Percentiles rank a stretch among this genome's conserved stretches.
Evolutionary conservation across 1,284 basidiomycete genomes (phyloP).

Genomic region (Boletus sp.): DNA sequence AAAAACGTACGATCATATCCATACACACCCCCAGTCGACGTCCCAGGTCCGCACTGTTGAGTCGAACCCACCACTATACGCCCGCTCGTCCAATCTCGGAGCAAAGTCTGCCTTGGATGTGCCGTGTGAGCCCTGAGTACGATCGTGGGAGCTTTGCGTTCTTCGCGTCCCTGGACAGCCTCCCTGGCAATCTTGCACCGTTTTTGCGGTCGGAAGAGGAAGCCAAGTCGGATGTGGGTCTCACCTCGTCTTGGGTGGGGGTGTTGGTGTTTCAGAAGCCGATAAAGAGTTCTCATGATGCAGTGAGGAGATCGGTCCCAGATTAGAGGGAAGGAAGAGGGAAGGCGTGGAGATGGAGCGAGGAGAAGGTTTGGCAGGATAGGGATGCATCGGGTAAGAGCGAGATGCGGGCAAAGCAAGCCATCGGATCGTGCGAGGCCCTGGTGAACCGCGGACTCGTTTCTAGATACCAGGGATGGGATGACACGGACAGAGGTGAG

Average conservation of each 20-base stretch:
- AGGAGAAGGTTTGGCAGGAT: constrained; percentile 34
- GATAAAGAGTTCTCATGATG: constrained; percentile 42
- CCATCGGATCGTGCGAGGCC: constrained; percentile 81
- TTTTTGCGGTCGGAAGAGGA: constrained; percentile 53
- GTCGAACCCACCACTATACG: constrained; percentile 73
- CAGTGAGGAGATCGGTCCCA: constrained; percentile 45
- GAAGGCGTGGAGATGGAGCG: constrained; percentile 81
- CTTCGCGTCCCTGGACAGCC: constrained; percentile 26
- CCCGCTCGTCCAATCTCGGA: constrained; percentile 33
- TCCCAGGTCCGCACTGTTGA: constrained; percentile 65
- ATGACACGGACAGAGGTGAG: constrained; percentile 61
- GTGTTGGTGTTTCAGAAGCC: constrained; percentile 74
- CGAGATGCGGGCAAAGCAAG: constrained; percentile 58
- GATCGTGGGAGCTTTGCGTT: too few relatives aligned
- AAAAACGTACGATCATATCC: constrained; percentile 51
- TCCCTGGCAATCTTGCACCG: constrained; percentile 44
- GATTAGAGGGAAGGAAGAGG: constrained; percentile 63
- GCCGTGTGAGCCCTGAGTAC: too few relatives aligned
- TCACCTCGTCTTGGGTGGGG: constrained; percentile 62
- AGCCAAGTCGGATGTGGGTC: constrained; percentile 21
- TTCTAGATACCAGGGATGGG: constrained; percentile 6
- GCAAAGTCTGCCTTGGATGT: constrained; percentile 53
- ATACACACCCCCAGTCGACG: constrained; percentile 62
- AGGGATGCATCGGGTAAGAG: constrained; percentile 27
- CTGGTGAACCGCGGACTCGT: constrained; percentile 62